Conservation (phyloP, 495 filamentous ascomycete genomes). For the Coniosporium apollinis region DNA sequence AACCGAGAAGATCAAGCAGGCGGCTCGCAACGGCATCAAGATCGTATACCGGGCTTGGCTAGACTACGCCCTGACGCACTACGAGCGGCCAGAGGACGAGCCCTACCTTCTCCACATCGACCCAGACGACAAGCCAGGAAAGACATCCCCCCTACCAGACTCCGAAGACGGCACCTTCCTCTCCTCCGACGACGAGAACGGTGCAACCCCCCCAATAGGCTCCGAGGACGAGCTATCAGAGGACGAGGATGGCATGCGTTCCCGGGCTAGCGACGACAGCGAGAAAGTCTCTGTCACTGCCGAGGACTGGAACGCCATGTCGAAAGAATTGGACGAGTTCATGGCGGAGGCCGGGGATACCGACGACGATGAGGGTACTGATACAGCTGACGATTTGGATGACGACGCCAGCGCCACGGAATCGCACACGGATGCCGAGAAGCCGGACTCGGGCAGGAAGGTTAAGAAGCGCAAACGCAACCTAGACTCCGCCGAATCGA, state of each 20-base stretch:
- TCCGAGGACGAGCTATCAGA: conserved; percentile 3
- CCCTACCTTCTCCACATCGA: conserved; percentile 42
- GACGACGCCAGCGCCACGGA: conserved; percentile 21
- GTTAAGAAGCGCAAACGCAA: conserved; percentile 15
- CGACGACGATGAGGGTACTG: conserved; percentile 20
- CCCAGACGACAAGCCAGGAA: conserved; percentile 5
- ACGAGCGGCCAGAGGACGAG: conserved; percentile 56
- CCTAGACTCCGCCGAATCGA: conserved; percentile 2
- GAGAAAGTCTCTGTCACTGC: conserved; percentile 20
- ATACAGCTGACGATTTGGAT: no score
- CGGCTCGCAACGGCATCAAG: conserved; percentile 53
- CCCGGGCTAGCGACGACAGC: conserved; percentile 3
- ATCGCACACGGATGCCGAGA: conserved; percentile 28
- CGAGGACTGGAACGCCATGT: conserved; percentile 44
- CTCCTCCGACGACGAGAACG: neutral
- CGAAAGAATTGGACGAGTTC: conserved; percentile 66
- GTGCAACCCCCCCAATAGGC: conserved; percentile 5
- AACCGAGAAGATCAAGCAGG: conserved; percentile 79
- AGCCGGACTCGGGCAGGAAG: conserved; percentile 19
- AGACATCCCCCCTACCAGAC: no score
- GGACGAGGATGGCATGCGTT: conserved; percentile 1
- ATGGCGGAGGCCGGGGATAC: conserved; percentile 44
- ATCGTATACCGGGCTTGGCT: conserved; percentile 89
- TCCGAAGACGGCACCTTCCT: no score
- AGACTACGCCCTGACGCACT: conserved; percentile 58